These are phyloP conservation scores for Emericellopsis atlantica DNA, from an alignment of 2,329 filamentous ascomycete genomes.

Conservation along the genomic window DNA sequence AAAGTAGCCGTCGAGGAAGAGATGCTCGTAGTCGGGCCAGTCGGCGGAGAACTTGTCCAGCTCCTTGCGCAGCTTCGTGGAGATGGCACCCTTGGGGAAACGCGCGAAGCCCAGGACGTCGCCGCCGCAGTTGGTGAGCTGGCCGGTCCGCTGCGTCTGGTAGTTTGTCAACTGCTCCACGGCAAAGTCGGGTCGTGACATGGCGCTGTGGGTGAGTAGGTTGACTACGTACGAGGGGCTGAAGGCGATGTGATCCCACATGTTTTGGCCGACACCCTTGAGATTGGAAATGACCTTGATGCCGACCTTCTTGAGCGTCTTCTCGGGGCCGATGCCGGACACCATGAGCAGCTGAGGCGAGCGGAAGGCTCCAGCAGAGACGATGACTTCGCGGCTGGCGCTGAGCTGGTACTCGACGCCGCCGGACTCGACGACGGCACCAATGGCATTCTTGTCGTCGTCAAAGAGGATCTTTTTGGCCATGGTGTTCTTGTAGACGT, in stretches of 20 bases:
- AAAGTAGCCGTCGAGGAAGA: too few species aligned
- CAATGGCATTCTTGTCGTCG: slow-evolving; percentile 7
- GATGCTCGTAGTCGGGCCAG: too few species aligned
- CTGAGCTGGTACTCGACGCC: slow-evolving; percentile 6
- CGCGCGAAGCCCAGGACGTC: slow-evolving; percentile 2
- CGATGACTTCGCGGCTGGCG: slow-evolving; percentile 3
- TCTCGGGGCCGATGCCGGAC: slow-evolving; percentile 19
- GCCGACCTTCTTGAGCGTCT: slow-evolving; percentile 16
- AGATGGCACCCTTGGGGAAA: too few species aligned
- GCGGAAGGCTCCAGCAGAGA: slow-evolving; percentile 15
- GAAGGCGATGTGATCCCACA: slow-evolving; percentile 56
- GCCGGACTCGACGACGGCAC: slow-evolving; percentile 5
- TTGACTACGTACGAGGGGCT: slow-evolving; percentile 19
- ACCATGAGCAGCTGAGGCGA: slow-evolving; percentile 23
- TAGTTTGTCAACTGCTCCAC: not conserved
- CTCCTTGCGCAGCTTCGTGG: too few species aligned
- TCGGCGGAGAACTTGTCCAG: too few species aligned
- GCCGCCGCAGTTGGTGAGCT: slow-evolving; percentile 1
- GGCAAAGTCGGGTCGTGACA: not conserved
- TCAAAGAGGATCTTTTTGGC: slow-evolving; percentile 34
- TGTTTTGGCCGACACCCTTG: slow-evolving; percentile 61
- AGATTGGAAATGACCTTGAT: slow-evolving; percentile 38
- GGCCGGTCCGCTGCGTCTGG: not conserved
- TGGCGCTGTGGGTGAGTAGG: not conserved
- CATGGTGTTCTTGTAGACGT: slow-evolving; percentile 24